Percentiles rank a stretch among this genome's conserved stretches.
phyloP scores from a whole-genome alignment of 2,329 filamentous ascomycete species.

The Elsinoe ampelina region DNA sequence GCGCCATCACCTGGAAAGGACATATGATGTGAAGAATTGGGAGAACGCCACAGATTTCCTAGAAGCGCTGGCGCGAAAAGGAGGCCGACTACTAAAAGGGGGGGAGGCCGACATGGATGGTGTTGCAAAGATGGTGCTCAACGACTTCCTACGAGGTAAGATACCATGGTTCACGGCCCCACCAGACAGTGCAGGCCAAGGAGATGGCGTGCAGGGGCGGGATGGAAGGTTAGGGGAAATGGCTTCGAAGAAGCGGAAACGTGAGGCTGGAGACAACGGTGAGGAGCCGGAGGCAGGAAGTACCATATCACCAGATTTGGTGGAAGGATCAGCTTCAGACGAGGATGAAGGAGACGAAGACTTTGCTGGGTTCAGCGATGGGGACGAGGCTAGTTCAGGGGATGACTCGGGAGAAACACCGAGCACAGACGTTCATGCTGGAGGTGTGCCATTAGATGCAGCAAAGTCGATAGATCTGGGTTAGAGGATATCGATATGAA shows the following conservation, averaged over 20 bases:
- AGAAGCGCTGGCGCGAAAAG: conserved; percentile 77
- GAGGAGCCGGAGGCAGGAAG: conserved; percentile 15
- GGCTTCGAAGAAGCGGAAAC: conserved; percentile 61
- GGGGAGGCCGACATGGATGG: conserved; percentile 94
- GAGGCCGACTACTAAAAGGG: conserved; percentile 74
- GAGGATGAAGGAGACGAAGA: conserved; percentile 42
- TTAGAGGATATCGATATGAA: background rate
- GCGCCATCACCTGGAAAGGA: conserved; percentile 78
- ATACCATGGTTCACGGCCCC: conserved; percentile 94
- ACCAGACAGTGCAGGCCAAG: conserved; percentile 42
- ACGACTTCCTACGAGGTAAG: conserved; percentile 90
- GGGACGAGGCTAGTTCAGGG: conserved; percentile 20
- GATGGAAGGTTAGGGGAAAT: conserved; percentile 78
- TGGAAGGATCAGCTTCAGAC: conserved; percentile 26
- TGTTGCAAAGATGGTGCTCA: conserved; percentile 92
- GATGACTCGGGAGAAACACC: conserved; percentile 11
- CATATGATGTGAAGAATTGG: conserved; percentile 80
- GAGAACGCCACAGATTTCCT: conserved; percentile 71
- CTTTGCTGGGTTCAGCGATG: conserved; percentile 19
- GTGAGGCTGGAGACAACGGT: conserved; percentile 29
- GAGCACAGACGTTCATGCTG: background rate
- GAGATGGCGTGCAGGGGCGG: conserved; percentile 52
- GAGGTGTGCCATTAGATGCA: conserved; percentile 1
- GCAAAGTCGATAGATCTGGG: background rate
- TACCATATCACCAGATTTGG: background rate